Evolutionary conservation across 2,329 filamentous ascomycete species (phyloP), one percentile per base, ranked within the genome.

Genomic region (Claviceps africana): DNA sequence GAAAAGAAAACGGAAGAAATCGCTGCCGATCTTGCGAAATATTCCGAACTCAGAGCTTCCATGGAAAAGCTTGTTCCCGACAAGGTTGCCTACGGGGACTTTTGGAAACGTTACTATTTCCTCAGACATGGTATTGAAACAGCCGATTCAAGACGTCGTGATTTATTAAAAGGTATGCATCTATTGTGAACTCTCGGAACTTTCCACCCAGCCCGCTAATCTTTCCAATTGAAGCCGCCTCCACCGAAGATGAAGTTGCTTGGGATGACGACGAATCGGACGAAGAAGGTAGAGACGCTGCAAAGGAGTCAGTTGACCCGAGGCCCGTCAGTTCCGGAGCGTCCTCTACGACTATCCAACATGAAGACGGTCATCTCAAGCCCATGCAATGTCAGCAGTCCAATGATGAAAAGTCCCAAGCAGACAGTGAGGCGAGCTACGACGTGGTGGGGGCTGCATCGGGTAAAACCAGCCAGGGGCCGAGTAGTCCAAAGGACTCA

Each of bases 1-100:
- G 89, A 91, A 51, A 77, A 77, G 63, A 91, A 90, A 77, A 97
- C 93, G 2, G 83, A 83, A 19, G 83, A 84, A 51, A 94, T 98
- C 59, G 81, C 84, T 47, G 74, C 72, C 55, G 89, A 98, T 67
- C 67, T 98, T 58, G 83, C 90, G 58, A 88, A 85, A 64, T 95
- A 95, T 62, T 80, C 83, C 10, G 91, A 97, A 68, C 72, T 98
- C 60, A 77, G 90, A 59, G 70, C 77, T 28, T 89, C 89, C 0
- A 97, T 98, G 91, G 93, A 96, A 76, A 89, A 85, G 71, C 72
- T 95, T 52, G 93, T 98, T n/a, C 93, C 93, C 1, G 89, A 90
- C 67, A 79, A 81, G 59, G 87, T 96, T n/a, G 78, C 90, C 35
- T 98, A 98, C 62, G 77, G 74, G 50, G 79, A 85, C 50, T 98